A percentile compares a stretch with the other conserved stretches of the same genome.
Evolutionary conservation across 116 monocot species (phyloP).

Genomic region (Phalaenopsis hybrid): DNA sequence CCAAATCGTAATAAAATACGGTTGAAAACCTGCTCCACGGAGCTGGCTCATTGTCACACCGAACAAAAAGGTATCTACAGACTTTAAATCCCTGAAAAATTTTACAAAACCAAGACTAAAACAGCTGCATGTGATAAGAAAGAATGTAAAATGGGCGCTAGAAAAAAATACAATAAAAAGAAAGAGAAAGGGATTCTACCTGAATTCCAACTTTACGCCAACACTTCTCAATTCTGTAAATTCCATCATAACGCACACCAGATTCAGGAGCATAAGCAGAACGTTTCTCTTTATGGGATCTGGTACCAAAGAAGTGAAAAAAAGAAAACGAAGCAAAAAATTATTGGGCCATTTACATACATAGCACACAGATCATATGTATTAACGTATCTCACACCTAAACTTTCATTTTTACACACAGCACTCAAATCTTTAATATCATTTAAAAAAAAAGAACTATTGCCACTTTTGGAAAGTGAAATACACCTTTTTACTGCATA

Average conservation of each 20-base stretch:
- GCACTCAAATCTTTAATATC: no score
- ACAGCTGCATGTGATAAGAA: background rate
- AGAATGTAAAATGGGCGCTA: background rate
- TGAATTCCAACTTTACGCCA: constrained; percentile 77
- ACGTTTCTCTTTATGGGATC: constrained; percentile 80
- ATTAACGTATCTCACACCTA: no score
- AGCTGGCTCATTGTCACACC: constrained; percentile 54
- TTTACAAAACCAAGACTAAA: background rate
- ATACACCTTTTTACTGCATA: no score
- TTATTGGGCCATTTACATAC: no score
- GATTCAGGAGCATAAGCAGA: constrained; percentile 76
- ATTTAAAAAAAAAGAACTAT: no score
- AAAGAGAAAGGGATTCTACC: constrained; percentile 11
- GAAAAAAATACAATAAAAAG: background rate
- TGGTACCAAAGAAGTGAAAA: constrained; percentile 9
- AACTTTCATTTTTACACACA: no score
- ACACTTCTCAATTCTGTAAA: constrained; percentile 79
- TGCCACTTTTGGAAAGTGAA: no score
- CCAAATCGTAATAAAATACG: background rate
- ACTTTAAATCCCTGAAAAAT: constrained; percentile 42
- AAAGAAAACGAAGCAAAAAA: background rate
- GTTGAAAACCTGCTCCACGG: constrained; percentile 46
- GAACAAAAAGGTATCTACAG: constrained; percentile 54
- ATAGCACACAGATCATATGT: no score
- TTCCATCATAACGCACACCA: constrained; percentile 75